Base-by-base conservation (phyloP, 768 basidiomycete species). In the Hypholoma sublateritium region DNA sequence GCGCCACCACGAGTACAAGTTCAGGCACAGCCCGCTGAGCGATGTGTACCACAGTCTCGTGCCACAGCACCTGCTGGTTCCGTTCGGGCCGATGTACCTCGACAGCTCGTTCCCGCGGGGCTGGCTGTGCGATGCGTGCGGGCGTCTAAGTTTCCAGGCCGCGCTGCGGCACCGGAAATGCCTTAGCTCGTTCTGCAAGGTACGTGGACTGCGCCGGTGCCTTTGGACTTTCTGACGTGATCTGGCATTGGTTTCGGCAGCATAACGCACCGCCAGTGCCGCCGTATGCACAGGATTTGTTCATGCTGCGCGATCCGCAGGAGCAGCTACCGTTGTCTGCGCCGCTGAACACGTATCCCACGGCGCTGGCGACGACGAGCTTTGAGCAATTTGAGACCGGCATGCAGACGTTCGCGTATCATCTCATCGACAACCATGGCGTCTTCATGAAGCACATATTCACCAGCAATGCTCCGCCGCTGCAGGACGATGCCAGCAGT, bases 111-210 rank as follows among this genome's bases (percentile, higher is more conserved):
- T 82, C 50, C 77, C 75, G 28, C 60, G 60, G 1, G 83, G 82
- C 6, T 85, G 81, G 82, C 75, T 73, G 56, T 84, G 83, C 57
- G 55, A 22, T 2, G 49, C 58, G 0, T 84, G 83, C 55, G 82
- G 82, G 22, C 72, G 77, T 63, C 64, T 84, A 22, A 84, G 82
- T 48, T 72, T 72, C 44, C 78, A 82, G 61, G 59, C 57, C 12
- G 68, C 70, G 45, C 70, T 84, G 67, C 72, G 83, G 53, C 78
- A 80, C 59, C 72, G 80, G 46, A 68, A 70, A 59, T 85, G 83
- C 62, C 59, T 64, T 12, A 78, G 77, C 56, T 61, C 67, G 3
- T 47, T 25, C 1, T 84, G 82, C 60, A 62, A 67, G 69, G 80
- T 80, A 56, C 24, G 35, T 7, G 5, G 12, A 13, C 46, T 47